Percentiles rank a stretch among this genome's conserved stretches.
Evolutionary conservation across 2,329 filamentous ascomycete species (phyloP).

Genomic region (Cercospora sp.): DNA sequence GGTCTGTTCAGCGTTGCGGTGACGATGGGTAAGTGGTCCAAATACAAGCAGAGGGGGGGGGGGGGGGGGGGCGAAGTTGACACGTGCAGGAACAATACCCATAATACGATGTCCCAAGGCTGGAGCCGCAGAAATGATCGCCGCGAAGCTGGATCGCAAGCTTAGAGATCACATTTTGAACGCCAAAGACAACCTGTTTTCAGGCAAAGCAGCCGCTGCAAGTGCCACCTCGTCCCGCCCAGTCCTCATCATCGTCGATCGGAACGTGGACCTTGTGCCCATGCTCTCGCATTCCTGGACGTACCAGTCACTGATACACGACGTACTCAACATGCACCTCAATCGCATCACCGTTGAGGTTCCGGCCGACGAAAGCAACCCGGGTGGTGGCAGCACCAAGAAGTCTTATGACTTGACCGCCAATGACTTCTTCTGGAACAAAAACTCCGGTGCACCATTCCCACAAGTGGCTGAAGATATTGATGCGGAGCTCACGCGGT

Average conservation of each 20-base stretch:
- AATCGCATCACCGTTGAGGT: constrained; percentile 94
- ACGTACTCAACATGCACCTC: constrained; percentile 75
- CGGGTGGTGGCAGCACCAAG: constrained; percentile 73
- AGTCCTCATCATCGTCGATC: constrained; percentile 88
- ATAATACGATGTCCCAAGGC: constrained; percentile 94
- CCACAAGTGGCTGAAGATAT: constrained; percentile 96
- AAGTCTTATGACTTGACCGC: constrained; percentile 87
- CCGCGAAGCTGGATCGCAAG: constrained; percentile 90
- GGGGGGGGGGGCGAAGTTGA: too few species aligned
- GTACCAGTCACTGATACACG: constrained; percentile 81
- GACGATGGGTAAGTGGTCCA: constrained; percentile 76
- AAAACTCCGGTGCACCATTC: constrained; percentile 87
- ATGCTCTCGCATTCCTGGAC: constrained; percentile 99
- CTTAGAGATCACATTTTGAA: constrained; percentile 95
- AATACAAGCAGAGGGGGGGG: neutral
- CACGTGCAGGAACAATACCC: constrained; percentile 73
- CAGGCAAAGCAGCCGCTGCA: constrained; percentile 63
- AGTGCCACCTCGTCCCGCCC: constrained; percentile 72
- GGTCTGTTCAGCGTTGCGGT: constrained; percentile 97
- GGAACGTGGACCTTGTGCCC: constrained; percentile 91
- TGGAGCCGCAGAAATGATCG: constrained; percentile 90
- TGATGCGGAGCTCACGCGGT: constrained; percentile 86
- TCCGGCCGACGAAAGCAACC: constrained; percentile 73
- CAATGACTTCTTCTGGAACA: constrained; percentile 95
- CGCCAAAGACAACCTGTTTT: constrained; percentile 97